Evolutionary conservation across 2,329 filamentous ascomycete species (phyloP), one percentile per base, ranked within the genome.

Genomic region (Talaromyces islandicus): DNA sequence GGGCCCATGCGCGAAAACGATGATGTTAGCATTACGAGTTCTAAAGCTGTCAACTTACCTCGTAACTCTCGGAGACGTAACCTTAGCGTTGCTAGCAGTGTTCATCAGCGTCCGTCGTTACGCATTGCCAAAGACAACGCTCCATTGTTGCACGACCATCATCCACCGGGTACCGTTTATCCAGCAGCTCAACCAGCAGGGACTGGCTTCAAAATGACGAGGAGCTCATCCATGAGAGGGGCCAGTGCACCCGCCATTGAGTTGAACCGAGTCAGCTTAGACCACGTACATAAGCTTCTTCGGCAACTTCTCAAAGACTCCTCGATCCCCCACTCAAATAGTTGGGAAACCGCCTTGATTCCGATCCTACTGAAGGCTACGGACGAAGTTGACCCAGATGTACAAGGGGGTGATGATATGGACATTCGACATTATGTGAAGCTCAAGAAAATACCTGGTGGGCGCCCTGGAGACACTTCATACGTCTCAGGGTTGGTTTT

Each of bases 401-500:
- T 97, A 51, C 88, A 92, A 60, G 85, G 86, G 59, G 92, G 92
- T 29, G 94, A 99, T 72, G 90, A 94, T 70, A 97, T 99, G 82
- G 94, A 99, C 71, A 94, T 99, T 62, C 85, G 94, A 3, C 92
- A 97, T 71, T 99, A 97, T 70, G 91, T 99, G 64, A 99, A 99
- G 72, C 78, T 99, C 30, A 99, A 99, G 73, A 96, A 95, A 71
- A 94, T 99, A 12, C 90, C 92, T 0, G 93, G 94, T 17, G 93
- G 92, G 17, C 88, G 85, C 64, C 92, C 93, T 19, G 87, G 90
- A 25, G 93, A 99, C 74, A 97, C 93, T 7, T 88, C 88, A n/a
- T 99, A 99, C 73, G 89, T 97, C 17, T 96, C 94, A 10, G 95
- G 94, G 0, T 88, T 99, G 9, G 92, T 99, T 1, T 99, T 99